phyloP scores from a whole-genome alignment of 2,329 filamentous ascomycete genomes.

The Exophiala phaeomuriformis region DNA sequence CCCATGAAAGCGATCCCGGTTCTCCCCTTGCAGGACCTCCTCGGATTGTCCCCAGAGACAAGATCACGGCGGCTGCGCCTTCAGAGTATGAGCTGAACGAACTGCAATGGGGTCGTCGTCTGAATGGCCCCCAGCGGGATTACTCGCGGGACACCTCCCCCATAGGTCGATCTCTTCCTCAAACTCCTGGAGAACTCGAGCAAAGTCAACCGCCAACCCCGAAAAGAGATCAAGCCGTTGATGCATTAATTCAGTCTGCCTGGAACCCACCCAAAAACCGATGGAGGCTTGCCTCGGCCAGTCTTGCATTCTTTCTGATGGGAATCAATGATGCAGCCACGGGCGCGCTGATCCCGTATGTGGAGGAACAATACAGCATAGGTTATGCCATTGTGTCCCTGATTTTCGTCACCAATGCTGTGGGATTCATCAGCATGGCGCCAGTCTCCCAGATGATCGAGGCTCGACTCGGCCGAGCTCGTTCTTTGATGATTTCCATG shows the following conservation, averaged over 20 bases:
- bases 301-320: slow-evolving; percentile 59
- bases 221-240: slow-evolving; percentile 21
- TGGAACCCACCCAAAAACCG: slow-evolving; percentile 53
- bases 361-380: slow-evolving; percentile 67
- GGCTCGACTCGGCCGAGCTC: slow-evolving; percentile 57
- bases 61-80: slow-evolving; percentile 22
- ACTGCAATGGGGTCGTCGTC: slow-evolving; percentile 21
- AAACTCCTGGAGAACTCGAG: slow-evolving; percentile 28
- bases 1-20: slow-evolving; percentile 34
- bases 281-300: slow-evolving; percentile 58
- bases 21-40: slow-evolving; percentile 34
- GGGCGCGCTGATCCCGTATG: slow-evolving; percentile 72
- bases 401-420: slow-evolving; percentile 70
- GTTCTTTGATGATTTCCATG: slow-evolving; percentile 54
- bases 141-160: slow-evolving; percentile 4
- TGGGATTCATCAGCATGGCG: slow-evolving; percentile 68
- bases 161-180: slow-evolving; percentile 4
- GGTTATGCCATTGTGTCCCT: slow-evolving; percentile 72
- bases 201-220: slow-evolving; percentile 25
- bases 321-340: slow-evolving; percentile 69
- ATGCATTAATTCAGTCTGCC: slow-evolving; percentile 27
- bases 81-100: slow-evolving; percentile 20
- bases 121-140: slow-evolving; percentile 14
- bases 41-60: slow-evolving; percentile 31
- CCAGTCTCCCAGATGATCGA: slow-evolving; percentile 60